Evolutionary conservation across 176 grass and related monocot genomes (phyloP).

Genomic region (Miscanthus lutarioriparius): DNA sequence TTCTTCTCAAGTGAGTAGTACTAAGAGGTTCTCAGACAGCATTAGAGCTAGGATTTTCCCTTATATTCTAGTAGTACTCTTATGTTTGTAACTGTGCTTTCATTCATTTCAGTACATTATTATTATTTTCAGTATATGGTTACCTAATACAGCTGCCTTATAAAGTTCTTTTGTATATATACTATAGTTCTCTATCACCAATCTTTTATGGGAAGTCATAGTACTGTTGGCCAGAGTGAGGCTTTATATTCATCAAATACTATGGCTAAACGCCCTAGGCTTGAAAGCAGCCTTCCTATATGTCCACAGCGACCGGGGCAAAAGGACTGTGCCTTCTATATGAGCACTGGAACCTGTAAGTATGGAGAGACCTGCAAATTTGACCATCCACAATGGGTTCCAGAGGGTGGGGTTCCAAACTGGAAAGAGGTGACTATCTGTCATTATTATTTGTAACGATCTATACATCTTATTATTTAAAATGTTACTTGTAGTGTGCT

Average conservation of each 20-base stretch:
- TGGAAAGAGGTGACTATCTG: slow-evolving; percentile 98
- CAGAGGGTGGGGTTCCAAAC: slow-evolving; percentile 78
- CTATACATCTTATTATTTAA: slow-evolving; percentile 28
- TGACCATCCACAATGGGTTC: slow-evolving; percentile 98
- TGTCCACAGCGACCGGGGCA: slow-evolving; percentile 77
- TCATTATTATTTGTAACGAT: slow-evolving; percentile 47
- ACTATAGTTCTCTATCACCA: slow-evolving; percentile 91
- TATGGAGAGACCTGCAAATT: slow-evolving; percentile 86
- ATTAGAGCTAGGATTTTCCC: slow-evolving; percentile 5
- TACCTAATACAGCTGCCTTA: slow-evolving; percentile 64
- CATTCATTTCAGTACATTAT: slow-evolving; percentile 43
- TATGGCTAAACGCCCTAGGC: slow-evolving; percentile 89
- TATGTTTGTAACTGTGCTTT: slow-evolving; percentile 8
- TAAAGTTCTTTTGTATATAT: slow-evolving; percentile 76
- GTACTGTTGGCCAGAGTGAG: slow-evolving; percentile 66
- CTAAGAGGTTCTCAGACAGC: background rate
- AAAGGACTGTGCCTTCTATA: slow-evolving; percentile 95
- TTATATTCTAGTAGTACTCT: slow-evolving; percentile 16
- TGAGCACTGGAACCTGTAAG: slow-evolving; percentile 88
- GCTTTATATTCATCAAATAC: slow-evolving; percentile 81
- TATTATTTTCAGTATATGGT: slow-evolving; percentile 42
- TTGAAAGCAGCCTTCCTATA: slow-evolving; percentile 88
- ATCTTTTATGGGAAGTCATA: slow-evolving; percentile 76
- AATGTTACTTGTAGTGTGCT: slow-evolving; percentile 32
- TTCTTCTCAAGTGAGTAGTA: slow-evolving; percentile 7